Conservation (phyloP, 192 early-diverging fungal genomes). For the Dissophora globulifera region DNA sequence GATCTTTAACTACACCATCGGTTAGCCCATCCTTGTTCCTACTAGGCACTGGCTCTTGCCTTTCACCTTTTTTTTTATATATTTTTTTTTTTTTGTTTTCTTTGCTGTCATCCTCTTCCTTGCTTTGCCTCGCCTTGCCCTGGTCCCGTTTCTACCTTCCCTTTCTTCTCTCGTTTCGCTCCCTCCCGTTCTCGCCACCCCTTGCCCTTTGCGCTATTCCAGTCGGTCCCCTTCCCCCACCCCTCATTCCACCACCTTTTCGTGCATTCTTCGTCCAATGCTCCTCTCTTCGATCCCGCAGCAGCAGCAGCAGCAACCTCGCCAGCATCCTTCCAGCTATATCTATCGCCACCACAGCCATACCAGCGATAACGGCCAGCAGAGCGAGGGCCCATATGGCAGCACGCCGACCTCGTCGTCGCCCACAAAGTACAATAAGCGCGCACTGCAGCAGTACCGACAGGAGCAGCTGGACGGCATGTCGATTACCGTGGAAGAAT, state of each 20-base stretch:
- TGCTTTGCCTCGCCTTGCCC: neutral
- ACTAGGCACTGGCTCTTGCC: no score
- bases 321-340: constrained; percentile 23
- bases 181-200: neutral
- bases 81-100: neutral
- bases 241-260: constrained; percentile 4
- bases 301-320: constrained; percentile 39
- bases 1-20: constrained; percentile 1
- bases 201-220: neutral
- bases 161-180: neutral
- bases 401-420: constrained; percentile 26
- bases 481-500: constrained; percentile 70
- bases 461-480: constrained; percentile 50
- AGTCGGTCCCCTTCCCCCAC: neutral
- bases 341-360: constrained; percentile 34
- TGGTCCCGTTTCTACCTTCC: no score
- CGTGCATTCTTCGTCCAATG: constrained; percentile 32
- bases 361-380: no score
- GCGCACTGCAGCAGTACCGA: constrained; percentile 41
- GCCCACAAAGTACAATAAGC: constrained; percentile 50
- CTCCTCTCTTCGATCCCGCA: constrained; percentile 54
- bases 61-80: neutral
- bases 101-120: neutral
- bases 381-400: constrained; percentile 23
- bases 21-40: constrained; percentile 1